Percentiles rank a stretch among this genome's conserved stretches.
Conservation (phyloP, 2,329 filamentous ascomycete genomes). For the Monosporascus sp. region DNA sequence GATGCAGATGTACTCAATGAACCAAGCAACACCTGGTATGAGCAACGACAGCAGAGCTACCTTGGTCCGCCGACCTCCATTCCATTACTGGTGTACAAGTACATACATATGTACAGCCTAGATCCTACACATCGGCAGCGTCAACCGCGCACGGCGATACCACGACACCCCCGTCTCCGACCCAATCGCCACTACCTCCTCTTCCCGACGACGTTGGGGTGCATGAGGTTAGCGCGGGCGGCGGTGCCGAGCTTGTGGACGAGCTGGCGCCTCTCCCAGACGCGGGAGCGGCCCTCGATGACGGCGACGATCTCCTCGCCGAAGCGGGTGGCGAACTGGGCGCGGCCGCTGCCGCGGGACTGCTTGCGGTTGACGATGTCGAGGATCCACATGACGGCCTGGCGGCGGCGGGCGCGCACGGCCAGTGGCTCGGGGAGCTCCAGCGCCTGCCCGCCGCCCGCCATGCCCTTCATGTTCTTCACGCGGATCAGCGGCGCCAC, state of each 20-base stretch:
- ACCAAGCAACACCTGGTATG: too few relatives aligned
- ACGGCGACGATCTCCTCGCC: conserved; percentile 84
- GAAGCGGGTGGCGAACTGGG: conserved; percentile 70
- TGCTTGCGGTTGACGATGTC: conserved; percentile 75
- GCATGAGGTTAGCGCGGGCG: conserved; percentile 65
- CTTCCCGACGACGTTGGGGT: conserved; percentile 21
- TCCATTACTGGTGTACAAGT: not conserved
- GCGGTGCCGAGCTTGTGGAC: conserved; percentile 79
- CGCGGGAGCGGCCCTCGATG: conserved; percentile 74
- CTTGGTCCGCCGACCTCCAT: too few relatives aligned
- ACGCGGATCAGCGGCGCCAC: conserved; percentile 85
- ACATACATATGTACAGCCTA: not conserved
- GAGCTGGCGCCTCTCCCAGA: conserved; percentile 76
- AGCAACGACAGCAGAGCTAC: too few relatives aligned
- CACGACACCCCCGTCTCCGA: not conserved
- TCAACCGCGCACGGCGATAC: not conserved
- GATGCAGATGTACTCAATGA: too few relatives aligned
- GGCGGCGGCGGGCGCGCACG: conserved; percentile 68
- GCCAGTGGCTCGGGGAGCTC: conserved; percentile 76
- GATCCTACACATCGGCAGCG: not conserved
- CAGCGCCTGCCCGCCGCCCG: conserved; percentile 79
- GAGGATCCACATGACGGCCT: conserved; percentile 84
- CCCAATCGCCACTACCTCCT: conserved; percentile 26
- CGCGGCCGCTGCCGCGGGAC: conserved; percentile 64
- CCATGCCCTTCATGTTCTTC: conserved; percentile 67